Conservation (phyloP, 2,329 filamentous ascomycete genomes). For the Ceratocystis albifundus region DNA sequence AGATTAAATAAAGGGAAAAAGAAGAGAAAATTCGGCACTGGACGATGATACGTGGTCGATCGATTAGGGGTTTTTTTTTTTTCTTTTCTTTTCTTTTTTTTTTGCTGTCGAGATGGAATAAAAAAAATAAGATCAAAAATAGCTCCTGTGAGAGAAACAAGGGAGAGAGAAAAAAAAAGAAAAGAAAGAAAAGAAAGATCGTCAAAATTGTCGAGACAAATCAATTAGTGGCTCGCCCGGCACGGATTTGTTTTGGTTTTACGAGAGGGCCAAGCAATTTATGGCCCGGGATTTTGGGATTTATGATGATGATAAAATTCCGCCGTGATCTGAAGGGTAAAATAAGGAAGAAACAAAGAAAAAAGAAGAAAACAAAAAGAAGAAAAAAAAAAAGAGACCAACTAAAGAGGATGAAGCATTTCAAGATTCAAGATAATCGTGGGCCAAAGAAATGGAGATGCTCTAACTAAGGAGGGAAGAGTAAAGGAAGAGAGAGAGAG, state of each 20-base stretch:
- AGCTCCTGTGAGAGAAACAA: slow-evolving; percentile 11
- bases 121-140: slow-evolving; percentile 23
- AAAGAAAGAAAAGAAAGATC: slow-evolving; percentile 19
- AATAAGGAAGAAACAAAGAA: slow-evolving; percentile 7
- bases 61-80: not conserved
- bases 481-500: not conserved
- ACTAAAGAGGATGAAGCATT: slow-evolving; percentile 1
- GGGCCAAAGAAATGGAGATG: not conserved
- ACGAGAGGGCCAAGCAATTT: not conserved
- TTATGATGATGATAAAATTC: not conserved
- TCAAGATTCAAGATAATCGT: not conserved
- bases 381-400: not conserved
- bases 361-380: slow-evolving; percentile 1
- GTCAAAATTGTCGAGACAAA: not conserved
- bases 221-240: not conserved
- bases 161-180: slow-evolving; percentile 18
- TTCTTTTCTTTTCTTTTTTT: too few species aligned
- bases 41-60: not conserved
- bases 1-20: slow-evolving; percentile 24
- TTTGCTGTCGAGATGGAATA: slow-evolving; percentile 14
- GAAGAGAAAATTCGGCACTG: slow-evolving; percentile 1
- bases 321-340: not conserved
- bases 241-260: not conserved
- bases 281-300: not conserved
- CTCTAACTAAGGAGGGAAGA: not conserved